Conservation (phyloP, 1,284 basidiomycete species). For the Naganishia sp. region DNA sequence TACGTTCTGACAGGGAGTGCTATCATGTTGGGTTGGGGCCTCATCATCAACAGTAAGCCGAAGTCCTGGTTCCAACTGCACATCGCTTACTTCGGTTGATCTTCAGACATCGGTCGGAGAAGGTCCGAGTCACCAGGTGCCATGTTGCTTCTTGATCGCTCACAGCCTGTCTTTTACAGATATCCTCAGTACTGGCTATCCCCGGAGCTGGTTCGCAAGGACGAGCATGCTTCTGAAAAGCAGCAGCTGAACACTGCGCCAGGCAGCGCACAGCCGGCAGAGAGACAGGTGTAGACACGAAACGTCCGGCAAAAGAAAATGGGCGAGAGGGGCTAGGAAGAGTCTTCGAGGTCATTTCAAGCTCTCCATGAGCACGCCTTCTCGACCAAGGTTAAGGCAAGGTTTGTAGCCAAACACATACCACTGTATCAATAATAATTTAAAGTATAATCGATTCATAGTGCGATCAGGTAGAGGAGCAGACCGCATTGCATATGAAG, state of each 20-base stretch:
- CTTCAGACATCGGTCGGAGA: slow-evolving; percentile 21
- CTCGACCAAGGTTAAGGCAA: background rate
- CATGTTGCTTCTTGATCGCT: too few species aligned
- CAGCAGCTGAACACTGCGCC: slow-evolving; percentile 21
- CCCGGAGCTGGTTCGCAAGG: background rate
- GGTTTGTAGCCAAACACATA: background rate
- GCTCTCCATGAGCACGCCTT: too few species aligned
- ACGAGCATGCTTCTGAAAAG: slow-evolving; percentile 22
- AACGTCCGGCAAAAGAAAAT: too few species aligned
- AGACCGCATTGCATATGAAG: background rate
- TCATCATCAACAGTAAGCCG: slow-evolving; percentile 27
- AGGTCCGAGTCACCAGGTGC: background rate
- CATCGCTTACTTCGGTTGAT: background rate
- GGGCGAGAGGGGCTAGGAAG: too few species aligned
- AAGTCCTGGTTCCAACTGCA: background rate
- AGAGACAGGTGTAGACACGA: slow-evolving; percentile 8
- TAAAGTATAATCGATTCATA: too few species aligned
- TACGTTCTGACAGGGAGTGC: slow-evolving; percentile 25
- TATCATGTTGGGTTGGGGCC: slow-evolving; percentile 28
- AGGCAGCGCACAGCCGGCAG: slow-evolving; percentile 13
- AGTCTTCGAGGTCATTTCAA: too few species aligned
- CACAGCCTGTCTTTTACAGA: background rate
- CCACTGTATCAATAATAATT: background rate
- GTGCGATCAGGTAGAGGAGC: too few species aligned
- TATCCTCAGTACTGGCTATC: slow-evolving; percentile 31